These are phyloP conservation scores for Lotus japonicus DNA, from an alignment of 306 rosid species.

Conservation along the genomic window DNA sequence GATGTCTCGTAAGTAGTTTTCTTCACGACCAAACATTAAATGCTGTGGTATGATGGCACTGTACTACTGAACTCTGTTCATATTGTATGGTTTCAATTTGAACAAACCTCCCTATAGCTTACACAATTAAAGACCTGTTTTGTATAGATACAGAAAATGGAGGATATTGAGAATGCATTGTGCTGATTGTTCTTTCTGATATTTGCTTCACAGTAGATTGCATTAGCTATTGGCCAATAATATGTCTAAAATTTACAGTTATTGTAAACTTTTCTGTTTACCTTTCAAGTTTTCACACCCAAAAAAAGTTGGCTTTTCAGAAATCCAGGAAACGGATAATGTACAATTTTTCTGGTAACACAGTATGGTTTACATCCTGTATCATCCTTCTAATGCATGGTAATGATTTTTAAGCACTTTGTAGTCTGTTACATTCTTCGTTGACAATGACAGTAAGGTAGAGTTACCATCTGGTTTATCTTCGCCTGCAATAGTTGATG, in stretches of 20 bases:
- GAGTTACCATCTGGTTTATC: too few relatives aligned
- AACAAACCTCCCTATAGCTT: not conserved
- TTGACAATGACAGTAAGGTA: too few relatives aligned
- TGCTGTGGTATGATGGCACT: not conserved
- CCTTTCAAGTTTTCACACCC: too few relatives aligned
- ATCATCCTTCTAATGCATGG: too few relatives aligned
- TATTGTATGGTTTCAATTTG: not conserved
- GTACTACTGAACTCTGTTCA: not conserved
- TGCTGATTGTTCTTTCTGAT: constrained; percentile 8
- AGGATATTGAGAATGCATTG: not conserved
- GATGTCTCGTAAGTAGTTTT: constrained; percentile 33
- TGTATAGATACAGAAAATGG: not conserved
- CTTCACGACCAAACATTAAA: constrained; percentile 6
- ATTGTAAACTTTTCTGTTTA: not conserved
- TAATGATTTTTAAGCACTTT: too few relatives aligned
- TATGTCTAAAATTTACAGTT: not conserved
- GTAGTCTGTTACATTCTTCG: too few relatives aligned
- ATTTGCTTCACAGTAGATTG: constrained; percentile 1
- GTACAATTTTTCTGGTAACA: too few relatives aligned
- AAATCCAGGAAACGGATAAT: not conserved
- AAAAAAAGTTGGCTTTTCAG: not conserved
- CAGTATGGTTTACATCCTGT: too few relatives aligned
- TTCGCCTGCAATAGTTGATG: too few relatives aligned
- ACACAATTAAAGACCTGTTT: not conserved
- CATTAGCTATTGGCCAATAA: not conserved